A percentile compares a stretch with the other conserved stretches of the same genome.
Conservation (phyloP, 2,329 filamentous ascomycete species). For the Exophiala sp. region DNA sequence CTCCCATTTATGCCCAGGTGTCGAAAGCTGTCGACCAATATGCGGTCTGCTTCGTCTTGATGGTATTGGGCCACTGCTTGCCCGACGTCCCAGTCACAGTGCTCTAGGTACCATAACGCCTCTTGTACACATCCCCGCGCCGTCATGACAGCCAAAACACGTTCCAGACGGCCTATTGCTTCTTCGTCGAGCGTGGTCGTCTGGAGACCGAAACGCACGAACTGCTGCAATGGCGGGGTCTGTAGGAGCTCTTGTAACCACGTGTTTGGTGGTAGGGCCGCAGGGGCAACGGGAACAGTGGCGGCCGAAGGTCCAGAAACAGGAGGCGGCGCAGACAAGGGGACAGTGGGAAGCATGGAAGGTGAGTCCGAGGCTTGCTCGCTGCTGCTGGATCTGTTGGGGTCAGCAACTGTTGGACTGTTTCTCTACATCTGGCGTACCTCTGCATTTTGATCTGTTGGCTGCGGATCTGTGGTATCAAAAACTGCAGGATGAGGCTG, state of each 20-base stretch:
- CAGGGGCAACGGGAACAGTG: no score
- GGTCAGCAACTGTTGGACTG: neutral
- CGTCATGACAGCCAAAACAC: conserved; percentile 3
- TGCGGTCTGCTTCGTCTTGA: conserved; percentile 1
- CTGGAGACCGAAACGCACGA: neutral
- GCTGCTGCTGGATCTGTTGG: no score
- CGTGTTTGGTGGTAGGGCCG: neutral
- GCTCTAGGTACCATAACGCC: conserved; percentile 12
- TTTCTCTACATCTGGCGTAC: neutral
- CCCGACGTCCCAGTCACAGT: conserved; percentile 6
- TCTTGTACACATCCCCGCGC: conserved; percentile 5
- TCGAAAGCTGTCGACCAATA: neutral
- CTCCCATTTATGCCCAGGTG: neutral
- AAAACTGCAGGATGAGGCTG: no score
- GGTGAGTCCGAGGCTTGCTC: no score
- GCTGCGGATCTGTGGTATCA: no score
- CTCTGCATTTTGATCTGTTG: no score
- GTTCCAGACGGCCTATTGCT: neutral
- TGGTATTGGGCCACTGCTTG: conserved; percentile 7
- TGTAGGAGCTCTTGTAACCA: neutral
- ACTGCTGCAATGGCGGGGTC: neutral
- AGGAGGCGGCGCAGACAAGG: no score
- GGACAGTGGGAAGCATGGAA: no score
- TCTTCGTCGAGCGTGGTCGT: neutral
- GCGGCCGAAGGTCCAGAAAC: no score